phyloP scores from a whole-genome alignment of 164 flowering plant species.

The Vitis rotundifolia region DNA sequence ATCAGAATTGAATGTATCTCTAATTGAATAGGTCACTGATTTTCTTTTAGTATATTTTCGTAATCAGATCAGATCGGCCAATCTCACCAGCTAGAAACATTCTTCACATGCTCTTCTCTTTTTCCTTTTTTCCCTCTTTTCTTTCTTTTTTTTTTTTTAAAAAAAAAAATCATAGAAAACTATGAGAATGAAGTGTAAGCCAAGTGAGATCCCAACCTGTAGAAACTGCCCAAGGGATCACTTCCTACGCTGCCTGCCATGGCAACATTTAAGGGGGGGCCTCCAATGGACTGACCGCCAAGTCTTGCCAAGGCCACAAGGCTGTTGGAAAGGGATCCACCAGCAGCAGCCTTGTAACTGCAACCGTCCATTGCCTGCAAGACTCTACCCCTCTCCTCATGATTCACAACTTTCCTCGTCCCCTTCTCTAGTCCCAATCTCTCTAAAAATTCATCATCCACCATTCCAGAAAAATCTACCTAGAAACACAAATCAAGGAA shows the following conservation, averaged over 20 bases:
- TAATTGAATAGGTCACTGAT: no score
- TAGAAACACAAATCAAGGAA: conserved; percentile 21
- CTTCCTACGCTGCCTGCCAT: conserved; percentile 94
- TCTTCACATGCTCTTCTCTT: no score
- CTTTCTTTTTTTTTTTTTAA: no score
- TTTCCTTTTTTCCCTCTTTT: no score
- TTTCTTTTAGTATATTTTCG: no score
- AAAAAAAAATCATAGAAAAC: not conserved
- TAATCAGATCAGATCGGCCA: no score
- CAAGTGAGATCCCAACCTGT: conserved; percentile 49
- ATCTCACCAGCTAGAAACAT: no score
- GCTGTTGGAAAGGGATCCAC: conserved; percentile 92
- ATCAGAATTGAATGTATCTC: no score
- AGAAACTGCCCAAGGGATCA: conserved; percentile 91
- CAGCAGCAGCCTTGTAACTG: conserved; percentile 98
- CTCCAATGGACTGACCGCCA: conserved; percentile 57
- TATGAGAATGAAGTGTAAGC: not conserved
- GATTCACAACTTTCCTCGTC: conserved; percentile 82
- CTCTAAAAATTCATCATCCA: conserved; percentile 72
- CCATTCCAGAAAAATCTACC: conserved; percentile 97
- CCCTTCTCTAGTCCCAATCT: conserved; percentile 83
- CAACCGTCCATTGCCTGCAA: conserved; percentile 97
- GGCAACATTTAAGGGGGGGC: conserved; percentile 67
- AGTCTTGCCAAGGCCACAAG: conserved; percentile 93
- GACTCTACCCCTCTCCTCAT: conserved; percentile 90